Evolutionary conservation across 352 stramenopile species (phyloP).

Genomic region (Globisporangium middletonii): DNA sequence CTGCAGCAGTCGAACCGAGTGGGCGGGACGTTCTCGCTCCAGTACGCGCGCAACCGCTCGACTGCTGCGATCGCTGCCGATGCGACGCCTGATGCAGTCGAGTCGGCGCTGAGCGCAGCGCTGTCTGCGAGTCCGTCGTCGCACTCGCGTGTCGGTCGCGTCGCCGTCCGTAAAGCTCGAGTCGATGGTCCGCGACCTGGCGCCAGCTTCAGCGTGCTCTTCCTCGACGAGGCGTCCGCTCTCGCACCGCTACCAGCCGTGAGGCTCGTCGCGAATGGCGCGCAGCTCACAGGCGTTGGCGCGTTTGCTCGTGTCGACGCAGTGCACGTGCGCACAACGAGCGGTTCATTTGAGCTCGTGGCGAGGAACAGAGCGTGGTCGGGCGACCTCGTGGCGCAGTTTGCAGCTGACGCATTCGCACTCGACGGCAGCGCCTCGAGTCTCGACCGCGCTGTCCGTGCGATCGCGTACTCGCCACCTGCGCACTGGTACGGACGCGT

Average conservation of each 20-base stretch:
- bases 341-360: conserved; percentile 11
- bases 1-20: conserved; percentile 14
- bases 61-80: conserved; percentile 7
- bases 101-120: conserved; percentile 10
- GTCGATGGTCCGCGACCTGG: conserved; percentile 4
- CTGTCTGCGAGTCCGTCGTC: neutral
- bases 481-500: conserved; percentile 4
- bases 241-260: neutral
- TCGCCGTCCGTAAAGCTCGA: conserved; percentile 10
- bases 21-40: conserved; percentile 16
- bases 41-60: conserved; percentile 1
- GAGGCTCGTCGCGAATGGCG: conserved; percentile 2
- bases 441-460: conserved; percentile 1
- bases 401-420: conserved; percentile 3
- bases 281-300: conserved; percentile 8
- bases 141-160: conserved; percentile 1
- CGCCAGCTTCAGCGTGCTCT: conserved; percentile 12
- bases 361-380: conserved; percentile 1
- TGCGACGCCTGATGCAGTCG: conserved; percentile 3
- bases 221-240: conserved; percentile 10
- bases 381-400: neutral
- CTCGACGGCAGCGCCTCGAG: neutral
- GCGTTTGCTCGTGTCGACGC: conserved; percentile 13
- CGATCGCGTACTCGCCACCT: conserved; percentile 2
- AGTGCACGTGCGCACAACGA: neutral